Base-by-base conservation (phyloP, 805 yeast genomes). In the Ogataea parapolymorpha region DNA sequence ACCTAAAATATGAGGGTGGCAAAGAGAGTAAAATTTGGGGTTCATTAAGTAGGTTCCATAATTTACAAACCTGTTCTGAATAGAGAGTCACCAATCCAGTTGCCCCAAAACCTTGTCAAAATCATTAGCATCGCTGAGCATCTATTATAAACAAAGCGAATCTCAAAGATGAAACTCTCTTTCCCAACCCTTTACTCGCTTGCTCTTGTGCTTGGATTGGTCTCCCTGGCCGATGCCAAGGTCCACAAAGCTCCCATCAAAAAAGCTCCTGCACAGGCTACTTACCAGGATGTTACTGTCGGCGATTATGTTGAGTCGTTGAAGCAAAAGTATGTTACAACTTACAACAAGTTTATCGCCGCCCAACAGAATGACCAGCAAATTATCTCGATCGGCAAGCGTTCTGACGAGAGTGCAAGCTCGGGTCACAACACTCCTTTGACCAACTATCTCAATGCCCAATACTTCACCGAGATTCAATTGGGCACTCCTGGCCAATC, bases 401-500 rank as follows among this genome's bases (percentile, higher is more conserved):
- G 54, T 10, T 54, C 35, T 25, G 54, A 52, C 5, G 20, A 15
- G 11, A 17, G 15, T 13, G 61, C 55, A 27, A 55, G 56, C 26
- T 68, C 59, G 14, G 78, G 74, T 26, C 88, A 83, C 61, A 83
- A 84, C 51, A 74, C 87, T 35, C 97, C 98, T 11, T 76, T 93
- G 63, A 82, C 93, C 50, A 90, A 93, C 72, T 93, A 91, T 67
- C 67, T 87, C 68, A 93, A 93, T 63, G 98, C 98, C 31, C 99
- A 93, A 70, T 91, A 93, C 68, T 93, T 75, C 64, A 84, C 99
- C 32, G 97, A 91, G 60, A 85, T 93, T 55, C 72, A 80, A 43
- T 59, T 93, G 44, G 99, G 99, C 54, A 85, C 96, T 29, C 99
- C 99, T 8, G 87, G 85, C 36, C 99, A 93, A 71, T 63, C 77